phyloP scores from a whole-genome alignment of 768 basidiomycete genomes.

The Pholiota microspora region DNA sequence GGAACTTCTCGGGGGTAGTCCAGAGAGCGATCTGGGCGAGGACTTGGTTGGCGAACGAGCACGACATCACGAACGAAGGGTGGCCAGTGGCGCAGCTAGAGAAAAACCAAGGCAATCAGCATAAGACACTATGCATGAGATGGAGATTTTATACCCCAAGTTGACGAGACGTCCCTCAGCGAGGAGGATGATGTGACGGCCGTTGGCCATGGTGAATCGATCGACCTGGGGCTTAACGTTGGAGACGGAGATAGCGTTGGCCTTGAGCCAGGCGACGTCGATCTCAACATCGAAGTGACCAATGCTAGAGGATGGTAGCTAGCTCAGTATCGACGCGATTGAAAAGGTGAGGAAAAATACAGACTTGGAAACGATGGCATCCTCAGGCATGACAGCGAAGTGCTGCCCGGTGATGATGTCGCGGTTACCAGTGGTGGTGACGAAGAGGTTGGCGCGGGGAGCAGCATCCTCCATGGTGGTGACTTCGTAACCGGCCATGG shows the following conservation, averaged over 20 bases:
- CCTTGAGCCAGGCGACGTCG: constrained; percentile 98
- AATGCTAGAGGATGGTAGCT: constrained; percentile 55
- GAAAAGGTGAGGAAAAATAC: constrained; percentile 27
- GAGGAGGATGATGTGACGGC: constrained; percentile 95
- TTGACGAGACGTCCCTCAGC: constrained; percentile 99
- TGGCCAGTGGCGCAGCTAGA: constrained; percentile 92
- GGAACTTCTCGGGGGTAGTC: constrained; percentile 90
- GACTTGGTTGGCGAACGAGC: constrained; percentile 98
- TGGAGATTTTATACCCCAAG: constrained; percentile 63
- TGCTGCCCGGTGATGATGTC: constrained; percentile 95
- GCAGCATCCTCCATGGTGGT: constrained; percentile 99
- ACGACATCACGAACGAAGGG: constrained; percentile 99
- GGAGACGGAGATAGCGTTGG: constrained; percentile 74
- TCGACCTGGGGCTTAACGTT: constrained; percentile 99
- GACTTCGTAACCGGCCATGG: constrained; percentile 99
- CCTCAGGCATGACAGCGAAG: constrained; percentile 93
- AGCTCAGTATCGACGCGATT: neutral
- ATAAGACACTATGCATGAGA: neutral
- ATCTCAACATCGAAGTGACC: constrained; percentile 90
- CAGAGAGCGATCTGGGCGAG: constrained; percentile 98
- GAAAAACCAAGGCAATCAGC: neutral
- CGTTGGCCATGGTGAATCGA: constrained; percentile 89
- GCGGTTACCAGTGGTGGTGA: constrained; percentile 98
- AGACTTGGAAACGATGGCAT: constrained; percentile 97
- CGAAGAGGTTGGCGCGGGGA: constrained; percentile 84